Evolutionary conservation across 2,329 filamentous ascomycete species (phyloP).

Genomic region (Chrysoporthe austroafricana): DNA sequence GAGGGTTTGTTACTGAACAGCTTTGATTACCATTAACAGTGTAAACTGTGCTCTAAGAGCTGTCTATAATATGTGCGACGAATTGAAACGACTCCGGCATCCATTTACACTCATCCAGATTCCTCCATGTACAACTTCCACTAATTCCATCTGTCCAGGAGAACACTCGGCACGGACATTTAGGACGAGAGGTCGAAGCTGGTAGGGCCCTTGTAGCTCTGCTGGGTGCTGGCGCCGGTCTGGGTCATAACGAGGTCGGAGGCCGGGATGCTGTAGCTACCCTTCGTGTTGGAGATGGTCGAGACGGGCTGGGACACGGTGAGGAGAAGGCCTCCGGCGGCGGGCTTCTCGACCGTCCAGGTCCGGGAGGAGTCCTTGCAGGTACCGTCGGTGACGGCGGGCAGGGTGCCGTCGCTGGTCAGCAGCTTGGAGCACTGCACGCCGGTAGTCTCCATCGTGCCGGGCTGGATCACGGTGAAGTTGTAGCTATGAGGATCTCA

Average conservation of each 20-base stretch:
- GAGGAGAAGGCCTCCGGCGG: constrained; percentile 34
- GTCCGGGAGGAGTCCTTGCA: constrained; percentile 38
- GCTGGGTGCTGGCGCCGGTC: constrained; percentile 28
- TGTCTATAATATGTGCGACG: too few species aligned
- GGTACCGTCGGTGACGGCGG: constrained; percentile 35
- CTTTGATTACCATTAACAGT: too few species aligned
- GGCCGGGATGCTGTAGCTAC: constrained; percentile 36
- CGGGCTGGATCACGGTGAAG: constrained; percentile 15
- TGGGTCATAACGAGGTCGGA: constrained; percentile 30
- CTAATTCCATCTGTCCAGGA: too few species aligned
- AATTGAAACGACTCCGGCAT: too few species aligned
- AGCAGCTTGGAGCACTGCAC: constrained; percentile 8
- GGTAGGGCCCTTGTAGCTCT: constrained; percentile 37
- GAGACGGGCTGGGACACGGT: constrained; percentile 36
- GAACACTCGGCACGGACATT: background rate
- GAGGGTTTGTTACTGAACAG: too few species aligned
- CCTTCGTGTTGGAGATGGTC: constrained; percentile 35
- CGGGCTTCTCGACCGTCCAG: constrained; percentile 34
- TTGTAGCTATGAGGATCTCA: constrained; percentile 13
- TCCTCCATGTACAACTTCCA: too few species aligned
- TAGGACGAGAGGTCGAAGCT: constrained; percentile 30
- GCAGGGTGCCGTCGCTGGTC: constrained; percentile 34
- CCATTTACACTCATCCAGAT: background rate
- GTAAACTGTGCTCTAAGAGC: too few species aligned
- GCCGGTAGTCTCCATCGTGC: constrained; percentile 16